phyloP scores from a whole-genome alignment of 345 rosid species.

The Bruguiera parviflora region DNA sequence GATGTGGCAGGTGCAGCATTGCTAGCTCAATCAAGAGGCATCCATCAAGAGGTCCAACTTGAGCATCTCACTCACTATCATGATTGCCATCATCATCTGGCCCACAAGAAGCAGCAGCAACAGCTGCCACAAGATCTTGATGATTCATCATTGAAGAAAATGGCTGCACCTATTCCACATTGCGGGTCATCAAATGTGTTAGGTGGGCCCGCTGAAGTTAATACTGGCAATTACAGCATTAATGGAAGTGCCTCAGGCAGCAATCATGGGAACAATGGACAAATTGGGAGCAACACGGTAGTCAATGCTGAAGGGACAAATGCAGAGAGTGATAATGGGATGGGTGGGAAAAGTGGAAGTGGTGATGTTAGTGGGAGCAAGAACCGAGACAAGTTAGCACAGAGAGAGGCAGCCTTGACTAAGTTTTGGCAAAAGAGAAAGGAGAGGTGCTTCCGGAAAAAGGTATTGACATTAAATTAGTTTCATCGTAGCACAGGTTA shows the following conservation, averaged over 20 bases:
- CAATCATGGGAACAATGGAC: constrained; percentile 47
- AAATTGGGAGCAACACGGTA: constrained; percentile 36
- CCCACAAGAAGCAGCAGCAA: constrained; percentile 21
- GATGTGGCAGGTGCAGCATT: constrained; percentile 13
- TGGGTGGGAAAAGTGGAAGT: constrained; percentile 35
- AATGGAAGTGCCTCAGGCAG: constrained; percentile 50
- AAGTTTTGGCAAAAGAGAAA: constrained; percentile 37
- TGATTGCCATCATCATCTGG: constrained; percentile 21
- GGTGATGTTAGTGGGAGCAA: constrained; percentile 40
- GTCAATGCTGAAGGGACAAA: constrained; percentile 35
- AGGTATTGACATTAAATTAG: constrained; percentile 17
- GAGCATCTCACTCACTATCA: constrained; percentile 14
- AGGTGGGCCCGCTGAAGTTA: constrained; percentile 35
- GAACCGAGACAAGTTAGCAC: constrained; percentile 23
- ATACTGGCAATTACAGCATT: constrained; percentile 38
- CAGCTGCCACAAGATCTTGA: constrained; percentile 29
- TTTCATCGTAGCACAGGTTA: too few relatives aligned
- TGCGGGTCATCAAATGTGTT: constrained; percentile 44
- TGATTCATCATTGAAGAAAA: constrained; percentile 31
- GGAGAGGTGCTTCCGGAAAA: constrained; percentile 38
- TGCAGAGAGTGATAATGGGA: constrained; percentile 30
- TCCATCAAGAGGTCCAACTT: constrained; percentile 23
- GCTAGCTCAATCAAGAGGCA: constrained; percentile 27
- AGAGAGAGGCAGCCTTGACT: constrained; percentile 38
- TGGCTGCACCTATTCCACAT: constrained; percentile 38